Base-by-base conservation (phyloP, 192 early-diverging fungal species). In the Coemansia erecta region DNA sequence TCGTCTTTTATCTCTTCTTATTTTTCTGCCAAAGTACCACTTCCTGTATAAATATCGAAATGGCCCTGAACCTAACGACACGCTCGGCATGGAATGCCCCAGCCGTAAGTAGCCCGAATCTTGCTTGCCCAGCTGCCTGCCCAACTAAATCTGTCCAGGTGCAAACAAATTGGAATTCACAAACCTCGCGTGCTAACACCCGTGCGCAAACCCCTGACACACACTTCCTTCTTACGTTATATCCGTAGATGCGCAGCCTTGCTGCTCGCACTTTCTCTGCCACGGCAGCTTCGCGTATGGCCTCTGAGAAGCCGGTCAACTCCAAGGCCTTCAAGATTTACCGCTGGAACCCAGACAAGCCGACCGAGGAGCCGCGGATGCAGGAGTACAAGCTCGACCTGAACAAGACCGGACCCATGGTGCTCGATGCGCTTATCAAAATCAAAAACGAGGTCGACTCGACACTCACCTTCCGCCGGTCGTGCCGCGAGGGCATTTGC, bases 401-500 rank as follows among this genome's bases (percentile, higher is more conserved):
- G 72, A 93, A 91, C 84, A 63, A 82, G 48, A 94, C 92, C 68
- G 95, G 95, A 28, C 95, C 95, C 53, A 98, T 98, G 95, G 85
- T 95, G 10, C 83, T 98, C 35, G 94, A 95, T 72, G 95, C 92
- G 18, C 70, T 98, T 28, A 91, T 98, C 73, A 96, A 98, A 81
- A 95, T 95, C 67, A 98, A 98, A 82, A 98, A 95, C 82, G 94
- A 95, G 70, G 82, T 89, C 4, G 95, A 95, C 70, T 83, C 92
- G 45, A 95, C 95, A 15, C 83, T 95, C 22, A 94, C 95, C 28
- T 94, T 97, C 86, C 90, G 95, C 72, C 86, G 93, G 58, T 94
- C 92, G 18, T 95, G 95, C 82, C 91, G 93, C 77, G 95, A 98
- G 82, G 93, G 93, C 52, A 97, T 97, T 66, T 97, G 95, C 69